A percentile compares a stretch with the other conserved stretches of the same genome.
Conservation (phyloP, 768 basidiomycete species). For the Gloeopeniophorella convolvens region DNA sequence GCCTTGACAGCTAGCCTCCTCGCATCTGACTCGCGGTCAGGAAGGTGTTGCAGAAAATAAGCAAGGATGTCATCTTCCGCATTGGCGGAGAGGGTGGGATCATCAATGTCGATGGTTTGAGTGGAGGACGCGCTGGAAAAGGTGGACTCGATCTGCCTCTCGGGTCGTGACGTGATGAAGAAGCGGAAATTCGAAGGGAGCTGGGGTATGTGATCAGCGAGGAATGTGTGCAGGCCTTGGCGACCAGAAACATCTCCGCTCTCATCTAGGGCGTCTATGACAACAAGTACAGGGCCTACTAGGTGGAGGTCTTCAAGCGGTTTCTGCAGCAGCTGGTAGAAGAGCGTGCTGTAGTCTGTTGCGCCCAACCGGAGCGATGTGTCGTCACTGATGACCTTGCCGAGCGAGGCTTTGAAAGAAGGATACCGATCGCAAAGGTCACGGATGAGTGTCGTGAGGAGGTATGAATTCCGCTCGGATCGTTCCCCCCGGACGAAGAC, state of each 20-base stretch:
- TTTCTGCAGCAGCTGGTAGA: background rate
- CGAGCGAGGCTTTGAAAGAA: too few species aligned
- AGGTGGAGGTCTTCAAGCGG: background rate
- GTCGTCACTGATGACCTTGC: background rate
- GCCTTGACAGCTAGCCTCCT: background rate
- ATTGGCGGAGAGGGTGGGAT: background rate
- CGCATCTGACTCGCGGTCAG: background rate
- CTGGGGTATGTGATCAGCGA: background rate
- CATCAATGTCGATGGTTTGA: background rate
- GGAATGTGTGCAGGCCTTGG: background rate
- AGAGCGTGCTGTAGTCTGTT: background rate
- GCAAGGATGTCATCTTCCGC: background rate
- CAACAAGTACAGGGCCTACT: background rate
- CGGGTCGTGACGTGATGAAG: background rate
- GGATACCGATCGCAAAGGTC: background rate
- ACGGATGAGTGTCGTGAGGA: background rate
- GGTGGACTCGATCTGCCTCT: background rate
- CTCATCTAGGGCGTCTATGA: background rate
- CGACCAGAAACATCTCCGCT: background rate
- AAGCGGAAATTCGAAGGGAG: background rate
- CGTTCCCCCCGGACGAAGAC: background rate
- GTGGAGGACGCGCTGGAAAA: background rate
- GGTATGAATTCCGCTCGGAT: background rate
- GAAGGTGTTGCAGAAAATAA: background rate
- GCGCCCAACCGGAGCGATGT: background rate